phyloP scores from a whole-genome alignment of 768 basidiomycete genomes.

The Gyrodon lividus region DNA sequence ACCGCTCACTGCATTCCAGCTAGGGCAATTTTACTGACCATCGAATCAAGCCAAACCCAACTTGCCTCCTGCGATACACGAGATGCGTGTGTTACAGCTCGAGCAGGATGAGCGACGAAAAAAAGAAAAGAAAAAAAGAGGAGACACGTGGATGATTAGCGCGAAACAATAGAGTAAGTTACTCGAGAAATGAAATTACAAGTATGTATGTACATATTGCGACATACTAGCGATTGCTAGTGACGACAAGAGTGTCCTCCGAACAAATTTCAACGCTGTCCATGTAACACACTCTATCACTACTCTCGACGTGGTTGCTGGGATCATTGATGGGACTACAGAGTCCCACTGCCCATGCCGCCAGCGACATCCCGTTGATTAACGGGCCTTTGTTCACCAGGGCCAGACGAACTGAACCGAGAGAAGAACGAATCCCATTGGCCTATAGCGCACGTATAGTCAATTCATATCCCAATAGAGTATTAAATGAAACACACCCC shows the following conservation, averaged over 20 bases:
- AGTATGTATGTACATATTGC: slow-evolving; percentile 19
- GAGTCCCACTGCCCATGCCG: background rate
- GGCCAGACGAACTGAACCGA: slow-evolving; percentile 41
- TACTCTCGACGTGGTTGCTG: background rate
- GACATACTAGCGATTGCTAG: background rate
- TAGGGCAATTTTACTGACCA: too few relatives aligned
- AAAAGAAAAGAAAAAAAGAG: too few relatives aligned
- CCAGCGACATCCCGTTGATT: background rate
- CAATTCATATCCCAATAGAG: background rate
- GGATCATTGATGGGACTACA: background rate
- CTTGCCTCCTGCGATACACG: too few relatives aligned
- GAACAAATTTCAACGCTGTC: background rate
- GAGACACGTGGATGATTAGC: too few relatives aligned
- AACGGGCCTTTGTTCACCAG: slow-evolving; percentile 3
- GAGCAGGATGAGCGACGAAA: too few relatives aligned
- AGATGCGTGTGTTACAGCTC: too few relatives aligned
- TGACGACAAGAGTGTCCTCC: background rate
- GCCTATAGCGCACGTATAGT: slow-evolving; percentile 39
- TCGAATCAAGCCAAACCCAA: too few relatives aligned
- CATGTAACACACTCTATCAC: background rate
- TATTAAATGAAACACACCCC: slow-evolving; percentile 53
- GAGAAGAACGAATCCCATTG: slow-evolving; percentile 86
- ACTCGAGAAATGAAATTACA: slow-evolving; percentile 10
- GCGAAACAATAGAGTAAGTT: too few relatives aligned
- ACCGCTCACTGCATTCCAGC: too few relatives aligned